These are phyloP conservation scores for Talaromyces albobiverticillius DNA, from an alignment of 2,329 filamentous ascomycete species.

Conservation along the genomic window DNA sequence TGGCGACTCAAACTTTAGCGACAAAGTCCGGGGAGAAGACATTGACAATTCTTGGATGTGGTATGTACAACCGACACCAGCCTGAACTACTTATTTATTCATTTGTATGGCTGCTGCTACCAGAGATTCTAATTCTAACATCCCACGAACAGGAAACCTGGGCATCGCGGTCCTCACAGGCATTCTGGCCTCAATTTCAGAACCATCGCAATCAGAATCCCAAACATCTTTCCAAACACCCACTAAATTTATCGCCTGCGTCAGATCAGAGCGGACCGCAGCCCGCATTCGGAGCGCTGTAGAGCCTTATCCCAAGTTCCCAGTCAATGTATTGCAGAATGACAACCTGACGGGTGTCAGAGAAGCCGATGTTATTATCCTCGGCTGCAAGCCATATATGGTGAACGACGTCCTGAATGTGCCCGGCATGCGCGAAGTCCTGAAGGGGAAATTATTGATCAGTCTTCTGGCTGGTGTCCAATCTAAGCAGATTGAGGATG, in stretches of 20 bases:
- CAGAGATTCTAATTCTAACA: conserved; percentile 1
- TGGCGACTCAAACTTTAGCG: conserved; percentile 10
- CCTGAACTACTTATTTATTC: background rate
- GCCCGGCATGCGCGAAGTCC: conserved; percentile 67
- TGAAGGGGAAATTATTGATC: conserved; percentile 76
- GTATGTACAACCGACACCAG: conserved; percentile 46
- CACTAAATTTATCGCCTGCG: conserved; percentile 75
- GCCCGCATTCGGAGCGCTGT: conserved; percentile 67
- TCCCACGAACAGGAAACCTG: conserved; percentile 63
- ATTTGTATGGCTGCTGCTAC: too few species aligned
- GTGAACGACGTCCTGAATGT: conserved; percentile 65
- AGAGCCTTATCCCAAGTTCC: conserved; percentile 55
- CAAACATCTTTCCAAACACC: conserved; percentile 54
- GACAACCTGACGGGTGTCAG: conserved; percentile 67
- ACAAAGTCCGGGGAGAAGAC: conserved; percentile 53
- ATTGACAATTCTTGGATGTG: conserved; percentile 77
- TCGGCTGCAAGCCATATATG: conserved; percentile 79
- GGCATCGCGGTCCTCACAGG: conserved; percentile 80
- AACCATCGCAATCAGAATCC: conserved; percentile 33
- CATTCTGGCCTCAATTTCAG: conserved; percentile 68
- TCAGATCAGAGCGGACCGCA: conserved; percentile 66
- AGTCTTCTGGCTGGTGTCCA: conserved; percentile 77
- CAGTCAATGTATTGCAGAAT: conserved; percentile 66
- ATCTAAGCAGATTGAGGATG: conserved; percentile 63
- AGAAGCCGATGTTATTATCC: conserved; percentile 69